These are phyloP conservation scores for Angophora floribunda DNA, from an alignment of 345 rosid species.

Conservation along the genomic window DNA sequence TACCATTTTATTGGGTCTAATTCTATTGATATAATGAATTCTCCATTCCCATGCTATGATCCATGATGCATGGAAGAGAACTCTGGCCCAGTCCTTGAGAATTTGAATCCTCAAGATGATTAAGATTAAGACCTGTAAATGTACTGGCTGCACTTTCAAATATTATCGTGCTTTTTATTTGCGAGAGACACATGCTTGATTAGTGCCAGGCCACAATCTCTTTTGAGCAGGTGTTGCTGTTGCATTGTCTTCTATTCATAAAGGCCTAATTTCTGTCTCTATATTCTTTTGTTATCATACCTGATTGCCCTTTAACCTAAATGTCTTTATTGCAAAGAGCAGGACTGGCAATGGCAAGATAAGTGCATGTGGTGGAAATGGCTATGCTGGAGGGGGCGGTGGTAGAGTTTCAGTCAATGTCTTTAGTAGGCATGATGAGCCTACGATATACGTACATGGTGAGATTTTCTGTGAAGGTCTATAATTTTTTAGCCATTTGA, in stretches of 20 bases:
- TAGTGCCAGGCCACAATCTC: not conserved
- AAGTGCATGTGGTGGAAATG: slow-evolving; percentile 96
- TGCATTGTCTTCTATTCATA: not conserved
- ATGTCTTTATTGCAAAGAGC: slow-evolving; percentile 34
- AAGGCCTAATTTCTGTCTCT: not conserved
- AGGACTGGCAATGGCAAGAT: slow-evolving; percentile 94
- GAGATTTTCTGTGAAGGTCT: slow-evolving; percentile 7
- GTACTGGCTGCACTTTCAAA: not conserved
- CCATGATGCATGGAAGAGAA: not conserved
- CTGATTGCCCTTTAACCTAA: not conserved
- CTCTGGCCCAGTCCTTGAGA: not conserved
- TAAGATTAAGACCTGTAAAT: not conserved
- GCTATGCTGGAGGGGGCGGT: slow-evolving; percentile 98
- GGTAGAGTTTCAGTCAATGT: slow-evolving; percentile 93
- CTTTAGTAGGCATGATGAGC: slow-evolving; percentile 96
- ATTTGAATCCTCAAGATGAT: not conserved
- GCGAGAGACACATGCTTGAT: not conserved
- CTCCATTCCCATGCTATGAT: not conserved
- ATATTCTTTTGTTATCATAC: not conserved
- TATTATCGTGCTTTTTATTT: not conserved
- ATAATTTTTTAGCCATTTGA: not conserved
- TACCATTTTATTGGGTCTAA: not conserved
- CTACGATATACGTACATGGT: slow-evolving; percentile 88
- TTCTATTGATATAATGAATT: not conserved
- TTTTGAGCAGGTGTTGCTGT: not conserved